A percentile compares a stretch with the other conserved stretches of the same genome.
Conservation (phyloP, 176 grass and related monocot genomes). For the Aegilops sharonensis region DNA sequence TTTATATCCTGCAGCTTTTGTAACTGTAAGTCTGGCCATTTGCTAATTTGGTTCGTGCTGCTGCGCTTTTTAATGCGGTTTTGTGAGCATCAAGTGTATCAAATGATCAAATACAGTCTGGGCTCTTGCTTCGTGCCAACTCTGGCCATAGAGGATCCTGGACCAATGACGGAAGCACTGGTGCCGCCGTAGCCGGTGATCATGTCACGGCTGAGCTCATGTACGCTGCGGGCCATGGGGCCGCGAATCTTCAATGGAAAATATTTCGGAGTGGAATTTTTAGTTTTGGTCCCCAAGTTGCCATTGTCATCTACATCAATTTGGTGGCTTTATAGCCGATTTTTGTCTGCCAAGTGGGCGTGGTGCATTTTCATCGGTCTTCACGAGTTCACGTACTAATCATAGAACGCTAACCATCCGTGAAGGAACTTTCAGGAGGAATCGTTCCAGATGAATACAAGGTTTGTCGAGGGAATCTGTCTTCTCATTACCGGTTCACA, state of each 20-base stretch:
- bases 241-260: slow-evolving; percentile 24
- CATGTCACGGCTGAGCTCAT: slow-evolving; percentile 31
- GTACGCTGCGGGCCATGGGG: not conserved
- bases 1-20: not conserved
- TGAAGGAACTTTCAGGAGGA: not conserved
- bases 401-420: not conserved
- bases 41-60: not conserved
- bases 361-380: not conserved
- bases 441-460: not conserved
- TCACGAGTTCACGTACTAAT: not conserved
- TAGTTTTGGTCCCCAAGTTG: not conserved
- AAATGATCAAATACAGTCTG: not conserved
- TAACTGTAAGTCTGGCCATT: not conserved
- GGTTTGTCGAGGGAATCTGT: not conserved
- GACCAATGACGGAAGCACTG: slow-evolving; percentile 2
- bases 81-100: not conserved
- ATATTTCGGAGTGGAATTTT: not conserved
- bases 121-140: not conserved
- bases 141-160: slow-evolving; percentile 12
- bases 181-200: not conserved
- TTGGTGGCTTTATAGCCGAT: not conserved
- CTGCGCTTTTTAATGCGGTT: not conserved
- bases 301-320: not conserved
- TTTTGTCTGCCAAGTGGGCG: not conserved
- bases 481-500: not conserved